phyloP scores from a whole-genome alignment of 495 filamentous ascomycete species.

The Talaromyces adpressus region DNA sequence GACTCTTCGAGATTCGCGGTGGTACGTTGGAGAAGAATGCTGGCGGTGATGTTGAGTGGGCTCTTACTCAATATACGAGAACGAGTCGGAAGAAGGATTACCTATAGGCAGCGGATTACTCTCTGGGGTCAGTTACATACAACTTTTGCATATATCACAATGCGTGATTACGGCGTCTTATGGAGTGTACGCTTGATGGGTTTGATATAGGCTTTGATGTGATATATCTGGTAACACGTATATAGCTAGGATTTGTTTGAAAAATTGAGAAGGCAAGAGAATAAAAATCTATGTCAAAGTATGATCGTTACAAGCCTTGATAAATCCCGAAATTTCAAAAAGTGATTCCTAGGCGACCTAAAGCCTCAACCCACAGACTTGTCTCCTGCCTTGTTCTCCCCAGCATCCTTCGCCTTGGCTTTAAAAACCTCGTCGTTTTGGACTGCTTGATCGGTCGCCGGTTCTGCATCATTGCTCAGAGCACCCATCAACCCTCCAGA shows the following conservation, averaged over 20 bases:
- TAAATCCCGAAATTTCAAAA: neutral
- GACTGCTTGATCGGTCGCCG: neutral
- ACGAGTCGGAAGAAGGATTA: constrained; percentile 91
- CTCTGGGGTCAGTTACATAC: neutral
- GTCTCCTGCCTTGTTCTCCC: neutral
- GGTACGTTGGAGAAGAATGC: constrained; percentile 89
- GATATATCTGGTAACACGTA: neutral
- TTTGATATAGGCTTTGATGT: neutral
- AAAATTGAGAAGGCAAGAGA: neutral
- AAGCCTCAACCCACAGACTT: neutral
- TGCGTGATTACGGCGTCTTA: neutral
- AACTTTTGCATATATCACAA: constrained; percentile 7
- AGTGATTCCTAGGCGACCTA: neutral
- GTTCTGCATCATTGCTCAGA: constrained; percentile 8
- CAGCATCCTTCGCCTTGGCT: neutral
- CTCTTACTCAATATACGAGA: constrained; percentile 87
- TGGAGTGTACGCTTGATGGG: neutral
- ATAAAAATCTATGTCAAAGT: neutral
- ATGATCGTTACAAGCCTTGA: neutral
- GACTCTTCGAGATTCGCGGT: constrained; percentile 85
- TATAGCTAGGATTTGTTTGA: neutral
- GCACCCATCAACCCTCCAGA: constrained; percentile 14
- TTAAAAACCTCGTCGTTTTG: neutral
- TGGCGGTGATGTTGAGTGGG: constrained; percentile 95
- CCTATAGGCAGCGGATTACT: constrained; percentile 42